Conservation (phyloP, 2,329 filamentous ascomycete species). For the Neopestalotiopsis sp. region DNA sequence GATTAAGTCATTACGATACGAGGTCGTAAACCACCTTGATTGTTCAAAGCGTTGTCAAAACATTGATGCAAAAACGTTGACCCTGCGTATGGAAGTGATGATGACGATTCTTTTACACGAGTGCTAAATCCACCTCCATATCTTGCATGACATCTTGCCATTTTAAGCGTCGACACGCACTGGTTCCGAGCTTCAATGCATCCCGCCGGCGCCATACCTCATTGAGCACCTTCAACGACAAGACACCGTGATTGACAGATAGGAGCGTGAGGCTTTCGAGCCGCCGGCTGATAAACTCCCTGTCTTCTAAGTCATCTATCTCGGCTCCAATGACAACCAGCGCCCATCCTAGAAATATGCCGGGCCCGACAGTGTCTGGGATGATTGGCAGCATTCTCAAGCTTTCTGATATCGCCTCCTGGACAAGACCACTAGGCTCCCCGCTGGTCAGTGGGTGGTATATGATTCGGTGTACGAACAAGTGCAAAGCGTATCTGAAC, state of each 20-base stretch:
- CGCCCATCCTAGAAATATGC: constrained; percentile 14
- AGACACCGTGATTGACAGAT: constrained; percentile 9
- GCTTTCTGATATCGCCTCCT: background rate
- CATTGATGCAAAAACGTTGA: background rate
- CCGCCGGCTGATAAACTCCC: constrained; percentile 7
- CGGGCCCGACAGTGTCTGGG: constrained; percentile 11
- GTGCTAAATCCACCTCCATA: constrained; percentile 12
- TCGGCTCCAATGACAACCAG: constrained; percentile 14
- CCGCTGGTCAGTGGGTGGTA: constrained; percentile 7
- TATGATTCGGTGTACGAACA: constrained; percentile 13
- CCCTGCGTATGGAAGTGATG: background rate
- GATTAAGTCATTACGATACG: background rate
- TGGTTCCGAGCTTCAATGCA: background rate
- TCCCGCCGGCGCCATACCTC: constrained; percentile 17
- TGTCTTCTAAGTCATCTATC: constrained; percentile 1
- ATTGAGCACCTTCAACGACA: constrained; percentile 4
- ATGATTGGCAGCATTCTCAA: background rate
- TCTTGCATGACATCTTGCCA: constrained; percentile 18
- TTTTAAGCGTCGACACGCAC: background rate
- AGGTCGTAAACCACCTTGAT: no score
- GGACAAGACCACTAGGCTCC: background rate
- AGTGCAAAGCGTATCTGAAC: constrained; percentile 8
- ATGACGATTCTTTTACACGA: background rate
- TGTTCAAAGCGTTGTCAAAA: background rate
- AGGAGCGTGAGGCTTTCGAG: constrained; percentile 14